Evolutionary conservation across 495 filamentous ascomycete genomes (phyloP).

Genomic region (Patellaria atrata): DNA sequence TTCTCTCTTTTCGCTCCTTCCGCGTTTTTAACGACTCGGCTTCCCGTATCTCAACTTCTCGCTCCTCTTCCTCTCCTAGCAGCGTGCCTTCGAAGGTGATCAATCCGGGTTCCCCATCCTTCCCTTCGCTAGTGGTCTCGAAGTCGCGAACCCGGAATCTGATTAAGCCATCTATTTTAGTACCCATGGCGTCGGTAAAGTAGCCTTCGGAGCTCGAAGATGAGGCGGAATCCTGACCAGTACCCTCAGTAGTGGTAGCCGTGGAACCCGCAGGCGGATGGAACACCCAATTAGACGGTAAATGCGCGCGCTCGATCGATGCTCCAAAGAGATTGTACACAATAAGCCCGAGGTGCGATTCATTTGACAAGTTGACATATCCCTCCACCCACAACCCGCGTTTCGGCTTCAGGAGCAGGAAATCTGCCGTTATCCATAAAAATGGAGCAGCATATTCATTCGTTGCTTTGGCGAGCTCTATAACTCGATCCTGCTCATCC

Average conservation of each 20-base stretch:
- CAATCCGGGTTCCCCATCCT: constrained; percentile 44
- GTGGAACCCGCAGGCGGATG: constrained; percentile 1
- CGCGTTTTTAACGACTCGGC: too few species aligned
- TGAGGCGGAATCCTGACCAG: too few species aligned
- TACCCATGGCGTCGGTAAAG: constrained; percentile 48
- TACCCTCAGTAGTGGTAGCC: constrained; percentile 9
- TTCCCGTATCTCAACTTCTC: background rate
- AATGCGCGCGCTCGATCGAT: constrained; percentile 47
- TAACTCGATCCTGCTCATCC: constrained; percentile 19
- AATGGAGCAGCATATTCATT: constrained; percentile 56
- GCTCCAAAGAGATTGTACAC: constrained; percentile 66
- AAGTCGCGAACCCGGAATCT: constrained; percentile 49
- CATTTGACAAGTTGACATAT: constrained; percentile 57
- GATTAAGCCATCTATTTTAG: constrained; percentile 45
- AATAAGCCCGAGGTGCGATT: constrained; percentile 54
- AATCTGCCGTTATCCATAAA: constrained; percentile 59
- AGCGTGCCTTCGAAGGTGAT: constrained; percentile 59
- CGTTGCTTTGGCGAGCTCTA: constrained; percentile 38
- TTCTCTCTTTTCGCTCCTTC: too few species aligned
- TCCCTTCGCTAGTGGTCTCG: constrained; percentile 37
- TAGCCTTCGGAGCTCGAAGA: too few species aligned
- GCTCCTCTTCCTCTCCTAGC: constrained; percentile 29
- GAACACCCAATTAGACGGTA: constrained; percentile 47
- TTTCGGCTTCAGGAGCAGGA: constrained; percentile 52
- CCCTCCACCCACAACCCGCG: constrained; percentile 46